Evolutionary conservation across 768 basidiomycete species (phyloP).

Genomic region (Cyclocybe cylindracea): DNA sequence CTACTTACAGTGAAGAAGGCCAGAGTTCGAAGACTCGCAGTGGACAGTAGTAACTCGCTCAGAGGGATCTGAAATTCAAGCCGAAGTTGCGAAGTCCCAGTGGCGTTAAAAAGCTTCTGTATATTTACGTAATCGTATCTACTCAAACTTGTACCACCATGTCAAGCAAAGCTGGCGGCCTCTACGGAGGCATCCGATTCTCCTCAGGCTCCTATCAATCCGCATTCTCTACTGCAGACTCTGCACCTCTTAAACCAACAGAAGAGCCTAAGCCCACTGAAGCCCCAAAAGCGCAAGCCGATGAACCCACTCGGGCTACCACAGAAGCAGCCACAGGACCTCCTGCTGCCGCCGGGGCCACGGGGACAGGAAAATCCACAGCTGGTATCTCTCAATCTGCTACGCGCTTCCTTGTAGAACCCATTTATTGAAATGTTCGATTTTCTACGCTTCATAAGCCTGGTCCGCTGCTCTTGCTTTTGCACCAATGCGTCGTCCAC

Average conservation of each 20-base stretch:
- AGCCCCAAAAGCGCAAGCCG: conserved; percentile 14
- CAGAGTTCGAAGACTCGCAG: too few species aligned
- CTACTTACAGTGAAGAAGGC: background rate
- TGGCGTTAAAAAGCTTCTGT: background rate
- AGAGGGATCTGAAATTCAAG: too few species aligned
- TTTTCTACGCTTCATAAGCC: conserved; percentile 49
- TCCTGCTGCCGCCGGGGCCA: conserved; percentile 22
- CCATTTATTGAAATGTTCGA: conserved; percentile 58
- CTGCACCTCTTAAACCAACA: too few species aligned
- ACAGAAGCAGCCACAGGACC: conserved; percentile 14
- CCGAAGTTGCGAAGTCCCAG: background rate
- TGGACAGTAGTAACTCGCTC: too few species aligned
- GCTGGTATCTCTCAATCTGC: conserved; percentile 60
- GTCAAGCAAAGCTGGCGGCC: conserved; percentile 79
- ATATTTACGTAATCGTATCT: background rate
- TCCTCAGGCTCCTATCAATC: conserved; percentile 60
- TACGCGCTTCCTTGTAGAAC: conserved; percentile 48
- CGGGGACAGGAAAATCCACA: conserved; percentile 45
- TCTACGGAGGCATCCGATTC: conserved; percentile 88
- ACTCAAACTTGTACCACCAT: conserved; percentile 26
- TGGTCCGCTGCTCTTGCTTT: conserved; percentile 92
- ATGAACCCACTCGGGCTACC: conserved; percentile 17
- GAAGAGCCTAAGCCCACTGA: conserved; percentile 2
- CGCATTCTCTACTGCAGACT: conserved; percentile 18
- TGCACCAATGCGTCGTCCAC: conserved; percentile 73